Conservation (phyloP, 305 asterid genomes). For the Stenogyne calaminthoides region DNA sequence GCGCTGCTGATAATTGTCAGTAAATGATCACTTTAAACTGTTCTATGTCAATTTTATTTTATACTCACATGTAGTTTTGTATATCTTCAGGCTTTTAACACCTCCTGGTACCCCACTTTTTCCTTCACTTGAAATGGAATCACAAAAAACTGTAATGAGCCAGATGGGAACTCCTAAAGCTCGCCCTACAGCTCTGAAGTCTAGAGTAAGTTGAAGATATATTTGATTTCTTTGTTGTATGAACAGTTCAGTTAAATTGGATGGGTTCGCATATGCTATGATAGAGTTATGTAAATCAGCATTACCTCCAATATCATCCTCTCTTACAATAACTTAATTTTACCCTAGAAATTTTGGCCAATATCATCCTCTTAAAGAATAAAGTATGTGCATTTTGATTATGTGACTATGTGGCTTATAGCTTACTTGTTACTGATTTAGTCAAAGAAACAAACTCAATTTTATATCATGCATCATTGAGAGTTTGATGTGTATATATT, state of each 20-base stretch:
- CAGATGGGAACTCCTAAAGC: constrained; percentile 80
- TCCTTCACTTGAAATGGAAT: constrained; percentile 91
- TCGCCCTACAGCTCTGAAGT: constrained; percentile 73
- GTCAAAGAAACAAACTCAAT: background rate
- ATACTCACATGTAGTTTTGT: constrained; percentile 7
- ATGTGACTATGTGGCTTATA: background rate
- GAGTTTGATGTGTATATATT: background rate
- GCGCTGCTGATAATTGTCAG: background rate
- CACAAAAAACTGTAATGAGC: constrained; percentile 72
- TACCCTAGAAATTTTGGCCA: background rate
- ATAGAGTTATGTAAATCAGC: background rate
- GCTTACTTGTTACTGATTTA: background rate
- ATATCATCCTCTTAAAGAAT: no score
- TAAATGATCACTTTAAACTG: background rate
- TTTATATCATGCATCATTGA: background rate
- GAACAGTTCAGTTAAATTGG: constrained; percentile 11
- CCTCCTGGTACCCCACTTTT: constrained; percentile 99
- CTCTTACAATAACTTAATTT: background rate
- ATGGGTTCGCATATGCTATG: background rate
- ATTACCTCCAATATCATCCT: background rate
- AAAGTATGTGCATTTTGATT: constrained; percentile 7
- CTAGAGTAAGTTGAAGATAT: constrained; percentile 67
- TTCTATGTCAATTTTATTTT: constrained; percentile 12
- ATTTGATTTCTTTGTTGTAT: background rate
- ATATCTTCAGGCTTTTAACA: constrained; percentile 81